Percentiles rank a stretch among this genome's conserved stretches.
These are phyloP conservation scores for Boletus smithii DNA, from an alignment of 1,284 basidiomycete species.

Conservation along the genomic window DNA sequence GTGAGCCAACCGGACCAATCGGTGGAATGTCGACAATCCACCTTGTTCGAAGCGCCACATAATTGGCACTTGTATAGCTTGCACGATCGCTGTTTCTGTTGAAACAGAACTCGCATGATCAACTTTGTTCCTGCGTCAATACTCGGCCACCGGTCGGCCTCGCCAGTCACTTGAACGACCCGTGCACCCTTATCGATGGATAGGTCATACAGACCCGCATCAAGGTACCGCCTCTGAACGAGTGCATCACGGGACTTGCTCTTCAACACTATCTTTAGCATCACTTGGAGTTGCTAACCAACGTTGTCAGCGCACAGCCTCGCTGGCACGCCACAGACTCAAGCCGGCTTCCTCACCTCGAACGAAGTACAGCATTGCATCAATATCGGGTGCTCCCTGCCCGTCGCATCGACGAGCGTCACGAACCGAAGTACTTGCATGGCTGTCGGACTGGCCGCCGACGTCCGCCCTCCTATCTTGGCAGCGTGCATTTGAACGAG, in stretches of 20 bases:
- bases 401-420: constrained; percentile 26
- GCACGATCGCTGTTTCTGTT: constrained; percentile 23
- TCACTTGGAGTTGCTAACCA: constrained; percentile 21
- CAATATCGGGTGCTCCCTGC: constrained; percentile 24
- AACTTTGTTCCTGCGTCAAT: constrained; percentile 28
- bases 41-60: constrained; percentile 20
- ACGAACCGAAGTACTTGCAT: constrained; percentile 23
- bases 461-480: constrained; percentile 12
- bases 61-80: constrained; percentile 23
- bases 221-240: constrained; percentile 25
- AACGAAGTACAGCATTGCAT: constrained; percentile 29
- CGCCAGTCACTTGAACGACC: constrained; percentile 24
- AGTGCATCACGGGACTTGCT: constrained; percentile 22
- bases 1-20: constrained; percentile 30
- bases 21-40: constrained; percentile 15
- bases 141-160: constrained; percentile 22
- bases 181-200: constrained; percentile 23
- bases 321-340: neutral
- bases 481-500: constrained; percentile 22
- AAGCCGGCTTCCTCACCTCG: constrained; percentile 12
- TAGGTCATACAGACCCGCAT: constrained; percentile 24
- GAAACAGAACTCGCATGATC: constrained; percentile 25
- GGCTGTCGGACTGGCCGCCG: constrained; percentile 19
- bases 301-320: neutral
- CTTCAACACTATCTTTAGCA: constrained; percentile 18